Percentiles rank a stretch among this genome's conserved stretches.
Evolutionary conservation across 2,329 filamentous ascomycete genomes (phyloP).

Genomic region (Xylariaceae sp.): DNA sequence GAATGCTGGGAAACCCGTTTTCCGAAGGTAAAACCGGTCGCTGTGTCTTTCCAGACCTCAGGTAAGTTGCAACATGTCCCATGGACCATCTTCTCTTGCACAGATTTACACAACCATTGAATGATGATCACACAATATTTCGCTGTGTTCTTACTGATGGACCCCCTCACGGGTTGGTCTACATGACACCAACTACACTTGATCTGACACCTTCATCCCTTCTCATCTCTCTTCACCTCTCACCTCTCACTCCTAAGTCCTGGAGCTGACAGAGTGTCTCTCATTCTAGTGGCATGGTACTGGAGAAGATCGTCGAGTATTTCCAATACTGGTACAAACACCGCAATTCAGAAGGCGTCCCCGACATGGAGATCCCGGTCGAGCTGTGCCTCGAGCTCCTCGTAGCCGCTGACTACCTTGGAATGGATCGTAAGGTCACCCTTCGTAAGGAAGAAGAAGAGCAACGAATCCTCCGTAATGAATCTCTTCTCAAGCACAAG

Average conservation of each 20-base stretch:
- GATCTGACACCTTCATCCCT: conserved; percentile 45
- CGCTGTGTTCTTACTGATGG: conserved; percentile 48
- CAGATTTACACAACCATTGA: conserved; percentile 7
- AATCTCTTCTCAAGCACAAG: conserved; percentile 13
- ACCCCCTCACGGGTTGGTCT: conserved; percentile 42
- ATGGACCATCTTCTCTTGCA: not conserved
- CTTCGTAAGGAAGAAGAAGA: not conserved
- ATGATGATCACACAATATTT: conserved; percentile 39
- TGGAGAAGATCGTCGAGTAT: conserved; percentile 81
- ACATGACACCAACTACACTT: conserved; percentile 61
- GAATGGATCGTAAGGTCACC: conserved; percentile 59
- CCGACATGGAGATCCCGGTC: conserved; percentile 77
- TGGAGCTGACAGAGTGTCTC: conserved; percentile 19
- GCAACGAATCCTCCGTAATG: not conserved
- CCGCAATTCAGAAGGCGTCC: conserved; percentile 66
- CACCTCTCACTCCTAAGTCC: not conserved
- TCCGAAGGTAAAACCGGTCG: conserved; percentile 62
- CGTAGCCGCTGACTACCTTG: conserved; percentile 74
- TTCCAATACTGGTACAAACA: conserved; percentile 80
- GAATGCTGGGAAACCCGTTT: conserved; percentile 73
- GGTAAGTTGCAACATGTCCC: conserved; percentile 48
- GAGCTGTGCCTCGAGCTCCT: conserved; percentile 76
- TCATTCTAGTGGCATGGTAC: conserved; percentile 59
- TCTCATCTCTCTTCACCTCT: conserved; percentile 14
- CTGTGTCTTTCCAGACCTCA: conserved; percentile 70